Evolutionary conservation across 495 filamentous ascomycete genomes (phyloP), one percentile per base, ranked within the genome.

Genomic region (Tuber brumale): DNA sequence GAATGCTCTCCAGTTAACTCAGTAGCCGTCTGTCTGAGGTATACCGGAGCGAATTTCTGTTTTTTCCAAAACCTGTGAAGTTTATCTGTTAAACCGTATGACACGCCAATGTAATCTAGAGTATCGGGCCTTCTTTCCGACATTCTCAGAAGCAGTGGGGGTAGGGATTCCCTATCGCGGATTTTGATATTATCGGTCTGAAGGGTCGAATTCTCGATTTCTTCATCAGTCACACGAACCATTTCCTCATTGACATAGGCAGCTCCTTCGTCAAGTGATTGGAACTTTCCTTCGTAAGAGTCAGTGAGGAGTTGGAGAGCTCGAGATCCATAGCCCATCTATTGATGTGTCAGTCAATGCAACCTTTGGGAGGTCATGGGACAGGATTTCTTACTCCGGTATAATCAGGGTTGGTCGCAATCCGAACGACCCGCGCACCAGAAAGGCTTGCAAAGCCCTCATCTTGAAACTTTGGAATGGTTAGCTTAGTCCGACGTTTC

Each of bases 1-100:
- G 95, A 94, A 81, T 99, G 95, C 85, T 99, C 96, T 77, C 96
- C 96, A 0, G 95, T 99, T 41, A 99, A 88, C 70, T 97, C 93
- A 82, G 97, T 98, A 9, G 96, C 86, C 5, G 96, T 99, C 87
- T 99, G 96, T 70, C 96, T 90, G 69, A 99, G 87, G 82, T 99
- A 99, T 0, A 99, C 93, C 0, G 95, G 96, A 42, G 88, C 87
- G 82, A 98, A 99, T n/a, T 87, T 87, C 23, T 90, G 88, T 44
- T 84, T 77, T 83, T 97, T 97, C 96, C 96, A 99, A 87, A 99
- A 98, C 81, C 93, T 97, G 85, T 97, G 96, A 18, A 99, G 89
- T 5, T 89, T 86, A 41, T 91, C 87, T 3, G 96, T 99, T 48
- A 99, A 88, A 44, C 96, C 96, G 80, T 95, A 99, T 84, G 92